Evolutionary conservation across 2,329 filamentous ascomycete species (phyloP).

Genomic region (Aspergillus sp.): DNA sequence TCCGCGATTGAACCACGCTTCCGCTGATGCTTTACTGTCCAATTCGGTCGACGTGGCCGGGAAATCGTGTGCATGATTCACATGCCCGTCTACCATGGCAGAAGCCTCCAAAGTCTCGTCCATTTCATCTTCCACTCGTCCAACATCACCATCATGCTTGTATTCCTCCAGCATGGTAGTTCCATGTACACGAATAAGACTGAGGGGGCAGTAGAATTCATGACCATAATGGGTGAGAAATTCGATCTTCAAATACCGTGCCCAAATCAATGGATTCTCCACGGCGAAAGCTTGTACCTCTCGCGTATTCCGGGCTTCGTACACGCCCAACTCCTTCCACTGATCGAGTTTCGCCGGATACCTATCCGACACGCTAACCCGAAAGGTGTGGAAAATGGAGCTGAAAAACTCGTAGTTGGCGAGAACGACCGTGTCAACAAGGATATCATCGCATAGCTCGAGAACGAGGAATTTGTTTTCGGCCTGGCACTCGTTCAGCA

Average conservation of each 20-base stretch:
- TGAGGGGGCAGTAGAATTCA: conserved; percentile 93
- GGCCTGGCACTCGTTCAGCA: conserved; percentile 84
- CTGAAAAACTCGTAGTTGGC: conserved; percentile 99
- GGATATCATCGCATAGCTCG: conserved; percentile 77
- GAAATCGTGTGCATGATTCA: conserved; percentile 3
- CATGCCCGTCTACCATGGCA: conserved; percentile 5
- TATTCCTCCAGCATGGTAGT: conserved; percentile 93
- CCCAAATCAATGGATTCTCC: conserved; percentile 93
- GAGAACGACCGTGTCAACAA: conserved; percentile 92
- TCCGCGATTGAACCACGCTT: conserved; percentile 17
- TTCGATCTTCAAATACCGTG: conserved; percentile 84
- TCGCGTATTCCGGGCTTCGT: conserved; percentile 84
- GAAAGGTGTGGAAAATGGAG: conserved; percentile 86
- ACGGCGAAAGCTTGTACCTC: conserved; percentile 92
- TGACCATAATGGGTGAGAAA: conserved; percentile 91
- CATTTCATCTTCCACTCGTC: conserved; percentile 52
- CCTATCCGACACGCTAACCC: conserved; percentile 85
- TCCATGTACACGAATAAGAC: conserved; percentile 83
- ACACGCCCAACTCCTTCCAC: conserved; percentile 82
- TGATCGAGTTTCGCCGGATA: conserved; percentile 89
- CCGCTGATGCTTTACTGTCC: conserved; percentile 10
- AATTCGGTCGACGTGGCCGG: conserved; percentile 8
- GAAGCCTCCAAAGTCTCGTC: conserved; percentile 40
- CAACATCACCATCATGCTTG: conserved; percentile 71
- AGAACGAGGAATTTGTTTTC: conserved; percentile 91